Evolutionary conservation across 2,329 filamentous ascomycete species (phyloP), one percentile per base, ranked within the genome.

Genomic region (Fusarium cyanostomum): DNA sequence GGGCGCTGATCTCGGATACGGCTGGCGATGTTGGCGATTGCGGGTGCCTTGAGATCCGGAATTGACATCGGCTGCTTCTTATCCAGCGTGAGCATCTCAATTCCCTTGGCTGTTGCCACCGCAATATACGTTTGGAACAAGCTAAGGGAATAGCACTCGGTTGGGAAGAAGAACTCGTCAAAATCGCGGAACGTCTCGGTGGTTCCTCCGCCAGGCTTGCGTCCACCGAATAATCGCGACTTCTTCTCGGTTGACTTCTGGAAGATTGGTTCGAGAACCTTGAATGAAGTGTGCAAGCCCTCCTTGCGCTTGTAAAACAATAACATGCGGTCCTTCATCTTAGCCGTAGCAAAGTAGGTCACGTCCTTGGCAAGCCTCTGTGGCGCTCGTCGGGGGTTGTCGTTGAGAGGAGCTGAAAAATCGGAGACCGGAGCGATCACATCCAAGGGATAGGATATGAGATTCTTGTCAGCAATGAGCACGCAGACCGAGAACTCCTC

Each of bases 291-390:
- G 70, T 94, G 92, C 60, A 97, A 84, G 26, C 90, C 90, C 74
- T 98, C 95, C 62, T 92, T 92, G 75, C 96, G 96, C 80, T 98
- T 98, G 84, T 98, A 99, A 76, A 99, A 94, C 26, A 99, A 88
- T 8, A 99, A 82, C 66, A 91, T 94, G 8, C 95, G 88, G 60
- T 99, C 95, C 81, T 99, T 99, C 94, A 99, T 97, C 58, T 91
- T 88, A 9, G 94, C 95, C 2, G 93, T 95, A 13, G 93, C 92
- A 75, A 99, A 99, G 82, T 98, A 99, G 12, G 94, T 92, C 16
- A 99, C 94, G 73, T 99, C 95, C 73, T 95, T 92, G 64, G 90
- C 91, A 30, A 99, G 84, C 70, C 94, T 92, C 74, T 98, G 94
- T 0, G 95, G 95, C n/a, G 95, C 92, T 62, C 91, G 88, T 24